phyloP scores from a whole-genome alignment of 805 yeast species.

The Starmerella geochares region DNA sequence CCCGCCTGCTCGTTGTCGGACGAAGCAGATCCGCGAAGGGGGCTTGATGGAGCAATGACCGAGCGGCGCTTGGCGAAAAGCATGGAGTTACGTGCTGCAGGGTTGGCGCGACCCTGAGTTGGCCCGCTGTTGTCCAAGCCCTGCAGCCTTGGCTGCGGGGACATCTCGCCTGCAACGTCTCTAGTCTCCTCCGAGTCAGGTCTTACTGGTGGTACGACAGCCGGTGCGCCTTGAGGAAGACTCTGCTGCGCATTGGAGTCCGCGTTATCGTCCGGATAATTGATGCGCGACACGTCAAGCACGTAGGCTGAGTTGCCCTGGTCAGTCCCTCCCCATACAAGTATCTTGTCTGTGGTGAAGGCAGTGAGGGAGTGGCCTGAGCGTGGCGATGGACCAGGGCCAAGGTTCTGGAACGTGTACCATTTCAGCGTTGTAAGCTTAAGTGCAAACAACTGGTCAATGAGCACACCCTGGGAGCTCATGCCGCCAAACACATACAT shows the following conservation, averaged over 20 bases:
- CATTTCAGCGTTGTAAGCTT: slow-evolving; percentile 63
- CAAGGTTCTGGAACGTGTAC: slow-evolving; percentile 50
- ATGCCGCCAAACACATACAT: slow-evolving; percentile 88
- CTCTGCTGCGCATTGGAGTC: neutral
- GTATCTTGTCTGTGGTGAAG: slow-evolving; percentile 52
- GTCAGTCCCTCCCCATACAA: slow-evolving; percentile 78
- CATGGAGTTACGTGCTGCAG: slow-evolving; percentile 27
- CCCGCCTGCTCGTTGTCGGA: neutral
- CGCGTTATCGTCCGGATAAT: slow-evolving; percentile 33
- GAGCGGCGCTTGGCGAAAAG: slow-evolving; percentile 25
- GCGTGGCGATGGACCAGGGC: slow-evolving; percentile 64
- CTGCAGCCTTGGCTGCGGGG: slow-evolving; percentile 8
- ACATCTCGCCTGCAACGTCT: neutral
- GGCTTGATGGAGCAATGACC: slow-evolving; percentile 18
- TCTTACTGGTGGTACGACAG: neutral
- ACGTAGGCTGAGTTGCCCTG: slow-evolving; percentile 52
- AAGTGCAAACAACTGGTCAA: slow-evolving; percentile 59
- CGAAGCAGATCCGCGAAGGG: slow-evolving; percentile 5
- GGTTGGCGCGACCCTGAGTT: slow-evolving; percentile 23
- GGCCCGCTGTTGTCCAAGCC: slow-evolving; percentile 20
- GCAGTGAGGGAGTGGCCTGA: slow-evolving; percentile 86
- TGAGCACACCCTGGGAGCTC: slow-evolving; percentile 56
- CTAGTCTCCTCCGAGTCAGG: neutral
- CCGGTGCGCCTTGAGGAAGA: neutral
- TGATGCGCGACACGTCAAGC: slow-evolving; percentile 46